Evolutionary conservation across 768 basidiomycete genomes (phyloP).

Genomic region (Lentinula guzmanii): DNA sequence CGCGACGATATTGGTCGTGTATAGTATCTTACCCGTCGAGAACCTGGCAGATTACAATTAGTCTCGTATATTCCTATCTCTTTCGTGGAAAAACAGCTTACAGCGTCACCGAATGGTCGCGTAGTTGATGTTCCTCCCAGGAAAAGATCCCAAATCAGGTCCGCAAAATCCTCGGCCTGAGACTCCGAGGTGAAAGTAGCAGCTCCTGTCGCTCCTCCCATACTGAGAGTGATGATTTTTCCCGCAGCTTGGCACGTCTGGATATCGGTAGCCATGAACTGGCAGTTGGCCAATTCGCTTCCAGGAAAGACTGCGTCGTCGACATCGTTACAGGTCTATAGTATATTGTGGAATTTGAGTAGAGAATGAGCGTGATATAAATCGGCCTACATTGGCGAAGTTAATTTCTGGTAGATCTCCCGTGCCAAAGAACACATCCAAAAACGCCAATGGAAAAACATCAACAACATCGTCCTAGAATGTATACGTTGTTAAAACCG

Average conservation of each 20-base stretch:
- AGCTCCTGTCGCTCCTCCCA: constrained; percentile 50
- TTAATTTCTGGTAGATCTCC: constrained; percentile 56
- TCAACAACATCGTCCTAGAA: constrained; percentile 52
- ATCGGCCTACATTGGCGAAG: constrained; percentile 45
- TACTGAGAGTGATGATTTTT: constrained; percentile 41
- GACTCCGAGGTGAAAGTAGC: constrained; percentile 44
- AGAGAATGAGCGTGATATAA: neutral
- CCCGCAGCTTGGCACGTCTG: constrained; percentile 52
- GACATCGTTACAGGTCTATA: constrained; percentile 44
- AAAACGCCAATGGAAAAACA: constrained; percentile 55
- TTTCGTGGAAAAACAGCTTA: neutral
- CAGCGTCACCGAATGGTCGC: constrained; percentile 58
- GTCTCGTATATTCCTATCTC: neutral
- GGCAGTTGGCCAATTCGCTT: constrained; percentile 52
- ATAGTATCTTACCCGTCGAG: constrained; percentile 45
- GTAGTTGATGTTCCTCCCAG: constrained; percentile 52
- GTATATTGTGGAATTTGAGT: neutral
- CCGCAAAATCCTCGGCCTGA: constrained; percentile 46
- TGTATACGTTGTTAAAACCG: neutral
- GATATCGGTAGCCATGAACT: constrained; percentile 50
- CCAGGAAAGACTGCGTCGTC: constrained; percentile 43
- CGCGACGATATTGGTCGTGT: neutral
- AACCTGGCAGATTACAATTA: constrained; percentile 15
- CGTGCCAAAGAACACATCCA: constrained; percentile 52
- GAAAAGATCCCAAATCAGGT: constrained; percentile 64